Percentiles rank a stretch among this genome's conserved stretches.
Conservation (phyloP, 306 rosid species). For the Astragalus membranaceus region DNA sequence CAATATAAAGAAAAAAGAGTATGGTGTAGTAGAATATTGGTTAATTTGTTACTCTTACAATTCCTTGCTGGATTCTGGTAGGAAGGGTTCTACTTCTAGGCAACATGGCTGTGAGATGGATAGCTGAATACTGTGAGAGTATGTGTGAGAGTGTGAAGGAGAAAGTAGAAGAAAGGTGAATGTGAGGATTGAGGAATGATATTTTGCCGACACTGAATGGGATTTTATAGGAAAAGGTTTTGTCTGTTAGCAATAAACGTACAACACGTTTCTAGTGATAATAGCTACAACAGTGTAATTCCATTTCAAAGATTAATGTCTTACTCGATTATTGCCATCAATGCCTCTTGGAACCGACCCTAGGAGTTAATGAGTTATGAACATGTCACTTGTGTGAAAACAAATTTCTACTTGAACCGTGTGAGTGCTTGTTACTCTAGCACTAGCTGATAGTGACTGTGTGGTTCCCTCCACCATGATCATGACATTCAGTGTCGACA, state of each 20-base stretch:
- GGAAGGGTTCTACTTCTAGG: conserved; percentile 72
- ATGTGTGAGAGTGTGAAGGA: not conserved
- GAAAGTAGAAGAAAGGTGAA: not conserved
- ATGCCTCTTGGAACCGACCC: conserved; percentile 2
- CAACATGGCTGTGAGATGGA: conserved; percentile 38
- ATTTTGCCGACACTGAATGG: conserved; percentile 1
- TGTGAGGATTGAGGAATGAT: not conserved
- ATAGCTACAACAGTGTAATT: not conserved
- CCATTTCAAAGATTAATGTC: not conserved
- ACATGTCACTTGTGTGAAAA: not conserved
- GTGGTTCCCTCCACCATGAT: too few species aligned
- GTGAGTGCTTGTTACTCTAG: too few species aligned
- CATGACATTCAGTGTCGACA: not conserved
- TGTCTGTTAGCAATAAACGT: not conserved
- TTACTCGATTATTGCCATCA: not conserved
- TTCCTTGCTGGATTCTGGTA: conserved; percentile 68
- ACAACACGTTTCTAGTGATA: conserved; percentile 9
- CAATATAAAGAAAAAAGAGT: not conserved
- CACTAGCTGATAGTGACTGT: too few species aligned
- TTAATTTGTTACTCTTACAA: conserved; percentile 28
- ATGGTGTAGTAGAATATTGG: not conserved
- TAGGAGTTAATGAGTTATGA: not conserved
- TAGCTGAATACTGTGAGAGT: not conserved
- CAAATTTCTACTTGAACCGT: not conserved
- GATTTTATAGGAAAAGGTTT: conserved; percentile 27